phyloP scores from a whole-genome alignment of 371 early-diverging fungal genomes.

The Conidiobolus incongruus region DNA sequence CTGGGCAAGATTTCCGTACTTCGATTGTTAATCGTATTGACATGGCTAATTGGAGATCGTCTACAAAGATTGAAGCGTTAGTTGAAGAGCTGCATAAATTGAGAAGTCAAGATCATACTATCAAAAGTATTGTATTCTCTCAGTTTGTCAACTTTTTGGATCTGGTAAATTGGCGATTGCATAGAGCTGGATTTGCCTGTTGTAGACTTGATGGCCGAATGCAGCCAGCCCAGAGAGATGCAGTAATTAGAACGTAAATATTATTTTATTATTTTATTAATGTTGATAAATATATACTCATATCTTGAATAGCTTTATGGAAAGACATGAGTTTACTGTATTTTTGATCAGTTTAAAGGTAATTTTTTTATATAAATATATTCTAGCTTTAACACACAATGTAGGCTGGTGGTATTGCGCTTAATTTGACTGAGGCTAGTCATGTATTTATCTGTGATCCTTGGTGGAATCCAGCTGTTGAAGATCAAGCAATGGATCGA shows the following conservation, averaged over 20 bases:
- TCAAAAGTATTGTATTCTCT: slow-evolving; percentile 70
- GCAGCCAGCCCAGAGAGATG: slow-evolving; percentile 60
- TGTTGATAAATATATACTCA: neutral
- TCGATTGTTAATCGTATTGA: slow-evolving; percentile 84
- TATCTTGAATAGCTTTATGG: slow-evolving; percentile 39
- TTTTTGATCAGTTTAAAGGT: slow-evolving; percentile 67
- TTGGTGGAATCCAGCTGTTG: slow-evolving; percentile 81
- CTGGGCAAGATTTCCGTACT: slow-evolving; percentile 19
- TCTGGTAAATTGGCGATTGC: slow-evolving; percentile 82
- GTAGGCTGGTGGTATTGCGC: slow-evolving; percentile 87
- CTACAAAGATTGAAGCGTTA: slow-evolving; percentile 80
- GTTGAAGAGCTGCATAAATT: slow-evolving; percentile 68
- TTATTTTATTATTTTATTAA: neutral
- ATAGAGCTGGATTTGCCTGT: slow-evolving; percentile 76
- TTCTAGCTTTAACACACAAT: slow-evolving; percentile 9
- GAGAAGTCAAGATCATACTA: slow-evolving; percentile 50
- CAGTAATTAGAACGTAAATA: slow-evolving; percentile 33
- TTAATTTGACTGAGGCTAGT: slow-evolving; percentile 88
- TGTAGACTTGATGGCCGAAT: slow-evolving; percentile 89
- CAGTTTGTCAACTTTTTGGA: slow-evolving; percentile 90
- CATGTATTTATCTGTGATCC: slow-evolving; percentile 72
- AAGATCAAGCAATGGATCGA: slow-evolving; percentile 70
- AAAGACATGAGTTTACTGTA: slow-evolving; percentile 59
- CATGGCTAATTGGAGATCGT: slow-evolving; percentile 61
- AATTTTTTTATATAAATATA: neutral